Evolutionary conservation across 2,329 filamentous ascomycete species (phyloP).

Genomic region (Cladophialophora carrionii): DNA sequence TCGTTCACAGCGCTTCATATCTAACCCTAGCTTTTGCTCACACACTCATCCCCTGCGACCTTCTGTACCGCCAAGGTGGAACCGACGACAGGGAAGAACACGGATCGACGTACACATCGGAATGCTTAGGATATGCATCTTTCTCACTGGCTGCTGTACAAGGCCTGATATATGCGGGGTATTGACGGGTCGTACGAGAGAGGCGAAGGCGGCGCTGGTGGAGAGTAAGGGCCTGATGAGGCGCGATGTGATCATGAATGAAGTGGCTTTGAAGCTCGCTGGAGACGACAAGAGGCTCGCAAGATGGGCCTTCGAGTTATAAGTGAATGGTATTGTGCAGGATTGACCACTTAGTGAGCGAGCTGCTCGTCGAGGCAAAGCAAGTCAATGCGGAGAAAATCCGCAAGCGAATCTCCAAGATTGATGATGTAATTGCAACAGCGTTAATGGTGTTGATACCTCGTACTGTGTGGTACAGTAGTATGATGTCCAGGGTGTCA

Average conservation of each 20-base stretch:
- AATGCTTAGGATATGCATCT: conserved; percentile 58
- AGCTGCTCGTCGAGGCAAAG: not conserved
- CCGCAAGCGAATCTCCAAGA: not conserved
- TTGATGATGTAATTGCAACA: not conserved
- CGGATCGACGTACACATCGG: conserved; percentile 54
- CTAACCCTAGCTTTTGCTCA: not conserved
- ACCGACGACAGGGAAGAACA: conserved; percentile 3
- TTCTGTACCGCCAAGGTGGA: not conserved
- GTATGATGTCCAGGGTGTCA: not conserved
- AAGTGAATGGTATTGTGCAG: not conserved
- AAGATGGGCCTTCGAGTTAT: not conserved
- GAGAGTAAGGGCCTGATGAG: conserved; percentile 32
- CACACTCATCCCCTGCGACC: not conserved
- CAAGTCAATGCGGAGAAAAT: conserved; percentile 4
- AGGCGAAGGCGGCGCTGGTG: conserved; percentile 25
- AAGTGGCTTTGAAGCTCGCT: not conserved
- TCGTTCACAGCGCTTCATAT: conserved; percentile 27
- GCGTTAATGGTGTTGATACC: not conserved
- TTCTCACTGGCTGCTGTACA: conserved; percentile 26
- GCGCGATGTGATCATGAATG: conserved; percentile 33
- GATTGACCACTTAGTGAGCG: not conserved
- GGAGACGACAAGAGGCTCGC: not conserved
- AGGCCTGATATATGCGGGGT: conserved; percentile 25
- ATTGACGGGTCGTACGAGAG: conserved; percentile 30
- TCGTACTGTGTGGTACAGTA: no score